Evolutionary conservation across 805 yeast genomes (phyloP).

Genomic region (Sugiyamaella smithiae): DNA sequence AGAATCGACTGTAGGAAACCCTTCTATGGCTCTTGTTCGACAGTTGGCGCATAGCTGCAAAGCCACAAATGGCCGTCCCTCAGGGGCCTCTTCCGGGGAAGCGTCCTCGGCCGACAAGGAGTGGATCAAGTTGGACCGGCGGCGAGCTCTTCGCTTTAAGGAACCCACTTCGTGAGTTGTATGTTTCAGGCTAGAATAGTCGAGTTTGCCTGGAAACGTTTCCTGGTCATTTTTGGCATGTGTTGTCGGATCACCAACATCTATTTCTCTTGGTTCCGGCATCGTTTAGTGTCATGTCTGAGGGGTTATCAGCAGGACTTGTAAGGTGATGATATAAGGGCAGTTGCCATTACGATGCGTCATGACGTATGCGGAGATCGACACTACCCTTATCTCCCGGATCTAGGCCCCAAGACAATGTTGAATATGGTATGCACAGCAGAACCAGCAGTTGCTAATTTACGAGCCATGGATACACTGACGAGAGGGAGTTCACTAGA

Average conservation of each 20-base stretch:
- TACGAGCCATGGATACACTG: no score
- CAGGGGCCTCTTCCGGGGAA: background rate
- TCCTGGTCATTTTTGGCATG: no score
- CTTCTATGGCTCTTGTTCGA: conserved; percentile 2
- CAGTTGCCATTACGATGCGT: background rate
- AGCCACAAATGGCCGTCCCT: background rate
- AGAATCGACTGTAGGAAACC: background rate
- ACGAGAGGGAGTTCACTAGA: no score
- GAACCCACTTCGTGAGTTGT: no score
- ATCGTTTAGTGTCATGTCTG: background rate
- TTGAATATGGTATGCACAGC: no score
- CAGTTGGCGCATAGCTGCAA: conserved; percentile 10
- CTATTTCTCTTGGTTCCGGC: conserved; percentile 1
- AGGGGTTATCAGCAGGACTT: background rate
- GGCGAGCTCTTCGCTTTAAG: conserved; percentile 8
- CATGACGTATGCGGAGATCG: background rate
- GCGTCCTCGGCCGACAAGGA: conserved; percentile 13
- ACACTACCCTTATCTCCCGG: no score
- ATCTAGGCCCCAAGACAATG: no score
- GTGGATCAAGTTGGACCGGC: conserved; percentile 21
- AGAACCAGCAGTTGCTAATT: no score
- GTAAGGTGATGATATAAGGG: background rate
- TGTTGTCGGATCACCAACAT: no score
- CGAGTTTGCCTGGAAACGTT: no score
- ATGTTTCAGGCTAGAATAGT: no score